A percentile compares a stretch with the other conserved stretches of the same genome.
Conservation (phyloP, 345 rosid species). For the Reutealis trisperma region DNA sequence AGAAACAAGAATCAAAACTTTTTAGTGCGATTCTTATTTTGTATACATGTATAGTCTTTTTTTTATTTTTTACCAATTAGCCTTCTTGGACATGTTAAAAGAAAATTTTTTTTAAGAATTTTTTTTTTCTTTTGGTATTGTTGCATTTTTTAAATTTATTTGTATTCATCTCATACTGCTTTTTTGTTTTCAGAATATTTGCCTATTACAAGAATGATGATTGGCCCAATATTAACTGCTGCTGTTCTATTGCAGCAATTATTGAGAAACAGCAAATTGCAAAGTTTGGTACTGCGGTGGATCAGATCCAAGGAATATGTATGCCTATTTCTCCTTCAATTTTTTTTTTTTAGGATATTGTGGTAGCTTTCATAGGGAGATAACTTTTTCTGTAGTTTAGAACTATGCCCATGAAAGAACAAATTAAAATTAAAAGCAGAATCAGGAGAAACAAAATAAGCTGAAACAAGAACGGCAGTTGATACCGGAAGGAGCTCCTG, state of each 20-base stretch:
- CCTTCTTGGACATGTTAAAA: conserved; percentile 1
- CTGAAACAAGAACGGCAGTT: background rate
- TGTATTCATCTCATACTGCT: background rate
- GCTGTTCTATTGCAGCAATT: conserved; percentile 52
- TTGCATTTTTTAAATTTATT: background rate
- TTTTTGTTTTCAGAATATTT: background rate
- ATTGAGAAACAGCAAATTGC: conserved; percentile 57
- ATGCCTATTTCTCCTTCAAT: conserved; percentile 31
- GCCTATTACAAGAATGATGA: background rate
- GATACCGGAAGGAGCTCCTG: background rate
- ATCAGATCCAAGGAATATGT: conserved; percentile 74
- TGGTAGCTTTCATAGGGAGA: background rate
- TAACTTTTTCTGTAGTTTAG: background rate
- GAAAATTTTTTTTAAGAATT: background rate
- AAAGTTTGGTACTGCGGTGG: conserved; percentile 60
- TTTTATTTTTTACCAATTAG: background rate
- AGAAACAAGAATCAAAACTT: background rate
- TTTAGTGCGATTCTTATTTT: background rate
- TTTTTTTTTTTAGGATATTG: conserved; percentile 1
- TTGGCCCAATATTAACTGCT: background rate
- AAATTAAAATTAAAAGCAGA: background rate
- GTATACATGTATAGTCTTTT: background rate
- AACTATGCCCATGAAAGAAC: background rate
- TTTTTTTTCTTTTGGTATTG: background rate
- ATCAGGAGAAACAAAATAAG: background rate